These are phyloP conservation scores for Calonectria hawksworthii DNA, from an alignment of 2,329 filamentous ascomycete species.

Conservation along the genomic window DNA sequence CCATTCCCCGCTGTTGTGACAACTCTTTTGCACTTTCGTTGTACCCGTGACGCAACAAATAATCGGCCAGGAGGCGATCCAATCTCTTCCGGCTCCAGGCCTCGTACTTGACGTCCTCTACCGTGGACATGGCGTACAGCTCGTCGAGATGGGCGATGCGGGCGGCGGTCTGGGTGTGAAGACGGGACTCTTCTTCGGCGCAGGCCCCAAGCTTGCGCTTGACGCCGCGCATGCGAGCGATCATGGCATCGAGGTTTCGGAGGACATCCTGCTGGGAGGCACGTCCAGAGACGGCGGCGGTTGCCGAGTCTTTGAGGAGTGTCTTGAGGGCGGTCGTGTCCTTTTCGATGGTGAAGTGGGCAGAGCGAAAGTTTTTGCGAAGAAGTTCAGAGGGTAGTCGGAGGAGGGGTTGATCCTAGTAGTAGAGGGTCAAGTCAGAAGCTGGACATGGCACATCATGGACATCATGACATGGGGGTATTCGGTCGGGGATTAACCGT, in stretches of 20 bases:
- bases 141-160: slow-evolving; percentile 86
- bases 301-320: slow-evolving; percentile 73
- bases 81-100: slow-evolving; percentile 86
- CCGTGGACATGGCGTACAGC: slow-evolving; percentile 82
- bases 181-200: slow-evolving; percentile 82
- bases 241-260: slow-evolving; percentile 85
- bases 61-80: slow-evolving; percentile 91
- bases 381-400: slow-evolving; percentile 93
- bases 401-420: slow-evolving; percentile 90
- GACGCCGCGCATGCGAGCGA: slow-evolving; percentile 85
- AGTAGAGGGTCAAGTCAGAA: slow-evolving; percentile 50
- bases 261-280: slow-evolving; percentile 79
- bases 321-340: slow-evolving; percentile 75
- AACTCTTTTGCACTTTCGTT: slow-evolving; percentile 81
- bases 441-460: slow-evolving; percentile 19
- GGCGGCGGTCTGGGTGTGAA: slow-evolving; percentile 82
- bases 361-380: slow-evolving; percentile 92
- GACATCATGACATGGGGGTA: slow-evolving; percentile 16
- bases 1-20: slow-evolving; percentile 81
- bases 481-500: slow-evolving; percentile 44
- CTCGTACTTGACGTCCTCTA: slow-evolving; percentile 95
- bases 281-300: slow-evolving; percentile 74
- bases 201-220: slow-evolving; percentile 87
- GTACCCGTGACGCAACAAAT: slow-evolving; percentile 88
- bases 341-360: slow-evolving; percentile 82